phyloP scores from a whole-genome alignment of 495 filamentous ascomycete species.

The Tuber aestivum region DNA sequence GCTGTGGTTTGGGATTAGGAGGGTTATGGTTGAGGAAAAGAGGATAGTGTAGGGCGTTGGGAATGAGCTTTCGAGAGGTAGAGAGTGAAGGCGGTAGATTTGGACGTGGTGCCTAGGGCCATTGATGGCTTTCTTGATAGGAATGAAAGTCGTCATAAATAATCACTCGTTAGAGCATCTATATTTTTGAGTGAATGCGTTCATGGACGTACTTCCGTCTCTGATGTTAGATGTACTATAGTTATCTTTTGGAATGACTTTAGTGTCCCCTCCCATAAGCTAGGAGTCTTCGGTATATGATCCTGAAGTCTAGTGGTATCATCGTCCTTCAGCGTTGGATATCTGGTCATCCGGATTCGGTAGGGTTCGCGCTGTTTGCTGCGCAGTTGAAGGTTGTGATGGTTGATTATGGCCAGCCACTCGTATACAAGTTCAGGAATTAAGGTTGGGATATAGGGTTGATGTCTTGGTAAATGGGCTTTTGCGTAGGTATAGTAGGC shows the following conservation, averaged over 20 bases:
- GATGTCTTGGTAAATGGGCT: background rate
- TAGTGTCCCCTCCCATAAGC: background rate
- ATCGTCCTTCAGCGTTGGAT: background rate
- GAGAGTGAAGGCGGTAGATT: slow-evolving; percentile 67
- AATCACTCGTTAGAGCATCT: background rate
- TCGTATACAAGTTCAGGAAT: background rate
- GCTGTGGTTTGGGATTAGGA: slow-evolving; percentile 69
- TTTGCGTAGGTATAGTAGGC: background rate
- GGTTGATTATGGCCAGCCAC: background rate
- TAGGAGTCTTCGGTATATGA: background rate
- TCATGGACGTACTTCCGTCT: background rate
- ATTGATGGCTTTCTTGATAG: background rate
- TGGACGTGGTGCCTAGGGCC: slow-evolving; percentile 49
- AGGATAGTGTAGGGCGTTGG: slow-evolving; percentile 65
- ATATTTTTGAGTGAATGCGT: background rate
- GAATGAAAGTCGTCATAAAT: background rate
- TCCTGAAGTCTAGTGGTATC: background rate
- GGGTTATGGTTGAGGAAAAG: slow-evolving; percentile 82
- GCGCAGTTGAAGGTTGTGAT: background rate
- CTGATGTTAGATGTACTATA: background rate
- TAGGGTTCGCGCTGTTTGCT: background rate
- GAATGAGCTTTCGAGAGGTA: slow-evolving; percentile 63
- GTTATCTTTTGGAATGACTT: background rate
- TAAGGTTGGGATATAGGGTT: background rate
- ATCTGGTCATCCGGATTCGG: background rate